Evolutionary conservation across 2,329 filamentous ascomycete species (phyloP).

Genomic region (Claviceps sp.): DNA sequence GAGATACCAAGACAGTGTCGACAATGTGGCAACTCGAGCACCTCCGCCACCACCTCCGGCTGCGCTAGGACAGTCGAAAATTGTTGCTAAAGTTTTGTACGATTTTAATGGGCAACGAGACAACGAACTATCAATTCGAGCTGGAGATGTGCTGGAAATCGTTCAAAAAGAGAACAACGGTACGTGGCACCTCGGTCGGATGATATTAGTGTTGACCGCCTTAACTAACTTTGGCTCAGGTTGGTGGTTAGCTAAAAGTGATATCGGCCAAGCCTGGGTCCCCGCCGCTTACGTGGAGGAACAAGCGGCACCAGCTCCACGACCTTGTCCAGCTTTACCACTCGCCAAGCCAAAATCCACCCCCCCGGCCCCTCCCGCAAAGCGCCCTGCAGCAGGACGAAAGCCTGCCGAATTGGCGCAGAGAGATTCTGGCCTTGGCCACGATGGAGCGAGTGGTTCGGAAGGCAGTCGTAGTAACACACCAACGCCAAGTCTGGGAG

Average conservation of each 20-base stretch:
- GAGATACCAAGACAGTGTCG: conserved; percentile 40
- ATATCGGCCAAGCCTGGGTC: conserved; percentile 70
- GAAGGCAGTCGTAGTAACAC: conserved; percentile 56
- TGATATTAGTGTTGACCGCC: not conserved
- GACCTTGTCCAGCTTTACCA: conserved; percentile 53
- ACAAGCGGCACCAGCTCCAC: conserved; percentile 48
- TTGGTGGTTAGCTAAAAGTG: conserved; percentile 87
- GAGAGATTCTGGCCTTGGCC: conserved; percentile 57
- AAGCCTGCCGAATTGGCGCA: conserved; percentile 59
- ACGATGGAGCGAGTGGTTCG: conserved; percentile 41
- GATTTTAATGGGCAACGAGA: conserved; percentile 76
- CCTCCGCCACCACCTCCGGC: conserved; percentile 57
- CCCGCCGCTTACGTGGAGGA: conserved; percentile 92
- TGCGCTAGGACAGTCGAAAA: conserved; percentile 46
- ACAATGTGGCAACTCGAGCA: conserved; percentile 35
- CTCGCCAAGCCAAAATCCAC: conserved; percentile 47
- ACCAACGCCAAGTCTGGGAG: conserved; percentile 57
- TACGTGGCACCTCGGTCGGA: conserved; percentile 30
- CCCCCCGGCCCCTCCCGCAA: conserved; percentile 66
- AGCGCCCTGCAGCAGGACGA: conserved; percentile 58
- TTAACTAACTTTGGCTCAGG: conserved; percentile 39
- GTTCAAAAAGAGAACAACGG: conserved; percentile 93
- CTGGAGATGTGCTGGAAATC: conserved; percentile 74
- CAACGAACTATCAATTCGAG: conserved; percentile 71
- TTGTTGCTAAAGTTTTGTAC: conserved; percentile 81